Percentiles rank a stretch among this genome's conserved stretches.
phyloP scores from a whole-genome alignment of 2,329 filamentous ascomycete species.

The Phaeoacremonium minimum region DNA sequence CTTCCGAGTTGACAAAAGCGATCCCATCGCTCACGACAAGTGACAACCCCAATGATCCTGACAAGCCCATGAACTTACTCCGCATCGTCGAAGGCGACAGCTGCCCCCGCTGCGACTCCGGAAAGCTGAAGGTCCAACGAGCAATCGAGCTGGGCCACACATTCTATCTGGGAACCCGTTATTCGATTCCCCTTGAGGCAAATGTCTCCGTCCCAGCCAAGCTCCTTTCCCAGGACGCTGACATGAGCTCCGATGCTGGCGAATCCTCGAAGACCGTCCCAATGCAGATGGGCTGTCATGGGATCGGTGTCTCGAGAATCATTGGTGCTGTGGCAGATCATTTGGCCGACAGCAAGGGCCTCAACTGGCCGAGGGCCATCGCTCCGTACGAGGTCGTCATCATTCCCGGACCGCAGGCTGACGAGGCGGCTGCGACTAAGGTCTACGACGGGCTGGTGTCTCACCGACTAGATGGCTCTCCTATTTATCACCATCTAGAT shows the following conservation, averaged over 20 bases:
- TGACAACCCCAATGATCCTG: conserved; percentile 5
- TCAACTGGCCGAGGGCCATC: conserved; percentile 85
- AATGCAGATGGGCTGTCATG: conserved; percentile 94
- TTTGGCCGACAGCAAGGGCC: conserved; percentile 64
- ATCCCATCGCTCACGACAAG: neutral
- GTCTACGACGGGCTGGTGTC: conserved; percentile 61
- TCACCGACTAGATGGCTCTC: conserved; percentile 1
- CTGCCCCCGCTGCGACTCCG: conserved; percentile 67
- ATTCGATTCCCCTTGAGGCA: conserved; percentile 71
- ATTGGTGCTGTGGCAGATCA: conserved; percentile 81
- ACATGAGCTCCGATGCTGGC: conserved; percentile 7
- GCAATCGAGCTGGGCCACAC: conserved; percentile 93
- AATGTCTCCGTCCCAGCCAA: conserved; percentile 43
- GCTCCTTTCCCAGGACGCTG: conserved; percentile 10
- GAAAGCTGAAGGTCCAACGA: conserved; percentile 59
- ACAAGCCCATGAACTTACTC: conserved; percentile 55
- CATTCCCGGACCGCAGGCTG: conserved; percentile 38
- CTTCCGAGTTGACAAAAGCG: conserved; percentile 1
- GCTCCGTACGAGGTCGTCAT: conserved; percentile 79
- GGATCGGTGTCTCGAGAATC: conserved; percentile 88
- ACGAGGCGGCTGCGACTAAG: conserved; percentile 42
- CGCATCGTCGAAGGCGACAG: conserved; percentile 62
- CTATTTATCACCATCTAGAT: no score
- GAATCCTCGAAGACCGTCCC: conserved; percentile 32
- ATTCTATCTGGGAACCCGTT: conserved; percentile 87